phyloP scores from a whole-genome alignment of 2,329 filamentous ascomycete genomes.

The Cryphonectria carpinicola region DNA sequence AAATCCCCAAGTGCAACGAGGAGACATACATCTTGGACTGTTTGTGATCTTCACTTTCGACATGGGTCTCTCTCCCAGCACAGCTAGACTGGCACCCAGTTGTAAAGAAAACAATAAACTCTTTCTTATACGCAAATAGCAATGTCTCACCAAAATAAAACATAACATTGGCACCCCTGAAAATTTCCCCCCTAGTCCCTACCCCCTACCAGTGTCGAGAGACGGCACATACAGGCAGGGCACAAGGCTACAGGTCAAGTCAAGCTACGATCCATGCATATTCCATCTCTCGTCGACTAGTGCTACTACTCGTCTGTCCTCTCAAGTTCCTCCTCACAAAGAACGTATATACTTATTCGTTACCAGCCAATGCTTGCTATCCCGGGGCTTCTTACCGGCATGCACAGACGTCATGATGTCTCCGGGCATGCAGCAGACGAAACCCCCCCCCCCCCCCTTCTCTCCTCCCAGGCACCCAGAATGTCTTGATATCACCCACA shows the following conservation, averaged over 20 bases:
- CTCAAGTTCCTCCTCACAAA: neutral
- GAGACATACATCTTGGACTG: neutral
- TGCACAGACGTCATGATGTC: conserved; percentile 23
- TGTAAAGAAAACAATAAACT: neutral
- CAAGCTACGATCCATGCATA: neutral
- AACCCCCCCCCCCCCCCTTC: neutral
- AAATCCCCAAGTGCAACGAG: neutral
- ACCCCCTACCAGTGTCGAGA: conserved; percentile 4
- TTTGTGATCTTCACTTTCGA: neutral
- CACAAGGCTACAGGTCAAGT: conserved; percentile 13
- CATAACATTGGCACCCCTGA: neutral
- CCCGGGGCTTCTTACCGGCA: neutral
- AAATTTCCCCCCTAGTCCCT: too few species aligned
- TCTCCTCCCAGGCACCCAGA: neutral
- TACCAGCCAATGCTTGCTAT: neutral
- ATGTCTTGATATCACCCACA: neutral
- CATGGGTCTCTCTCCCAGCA: neutral
- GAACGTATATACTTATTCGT: neutral
- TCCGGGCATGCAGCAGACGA: conserved; percentile 10
- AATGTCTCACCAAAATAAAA: neutral
- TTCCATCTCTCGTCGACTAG: conserved; percentile 7
- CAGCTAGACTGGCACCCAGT: too few species aligned
- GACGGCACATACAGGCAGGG: conserved; percentile 4
- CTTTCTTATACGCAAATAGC: neutral
- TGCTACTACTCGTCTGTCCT: neutral